Evolutionary conservation across 1,284 basidiomycete species (phyloP), one percentile per base, ranked within the genome.

Genomic region (Melanopsichium pennsylvanicum): DNA sequence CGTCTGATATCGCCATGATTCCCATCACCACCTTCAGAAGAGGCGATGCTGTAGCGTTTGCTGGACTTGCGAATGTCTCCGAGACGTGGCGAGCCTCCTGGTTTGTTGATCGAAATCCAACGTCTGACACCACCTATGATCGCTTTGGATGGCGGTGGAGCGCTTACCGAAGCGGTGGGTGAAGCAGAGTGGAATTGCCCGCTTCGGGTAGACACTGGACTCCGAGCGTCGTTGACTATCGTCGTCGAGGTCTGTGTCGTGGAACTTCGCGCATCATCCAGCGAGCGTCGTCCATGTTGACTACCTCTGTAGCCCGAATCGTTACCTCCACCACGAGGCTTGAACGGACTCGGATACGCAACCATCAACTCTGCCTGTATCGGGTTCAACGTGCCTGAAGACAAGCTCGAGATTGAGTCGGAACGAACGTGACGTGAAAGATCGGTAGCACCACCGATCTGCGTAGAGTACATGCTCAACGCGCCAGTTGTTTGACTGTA

Each of bases 91-190:
- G 56, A 59, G 2, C 54, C 44, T 31, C 57, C 49, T 12, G 66
- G 50, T 22, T 51, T 42, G 38, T 76, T 76, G 49, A 76, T 60
- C 32, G 61, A 67, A 42, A 76, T 76, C 74, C 74, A 76, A 18
- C 74, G 48, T 25, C 60, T 39, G 2, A 76, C 74, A 8, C 74
- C 74, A 21, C 74, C 74, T 8, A 76, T 72, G 22, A 76, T 56
- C 9, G 72, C 72, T 19, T 61, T 66, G 12, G 67, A 70, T 3
- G 59, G 70, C 19, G 56, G 47, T 26, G 50, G 39, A 2, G 47
- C 42, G 25, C 32, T 29, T 15, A 41, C 38, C 6, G 55, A 41
- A 12, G 47, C 32, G 8, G 43, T 31, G 6, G 54, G 47, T 16
- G 47, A 57, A 9, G 56, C 36, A 6, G 42, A 27, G 22, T 25